A percentile compares a stretch with the other conserved stretches of the same genome.
Conservation (phyloP, 441 rosid species). For the Daphne laureola region DNA sequence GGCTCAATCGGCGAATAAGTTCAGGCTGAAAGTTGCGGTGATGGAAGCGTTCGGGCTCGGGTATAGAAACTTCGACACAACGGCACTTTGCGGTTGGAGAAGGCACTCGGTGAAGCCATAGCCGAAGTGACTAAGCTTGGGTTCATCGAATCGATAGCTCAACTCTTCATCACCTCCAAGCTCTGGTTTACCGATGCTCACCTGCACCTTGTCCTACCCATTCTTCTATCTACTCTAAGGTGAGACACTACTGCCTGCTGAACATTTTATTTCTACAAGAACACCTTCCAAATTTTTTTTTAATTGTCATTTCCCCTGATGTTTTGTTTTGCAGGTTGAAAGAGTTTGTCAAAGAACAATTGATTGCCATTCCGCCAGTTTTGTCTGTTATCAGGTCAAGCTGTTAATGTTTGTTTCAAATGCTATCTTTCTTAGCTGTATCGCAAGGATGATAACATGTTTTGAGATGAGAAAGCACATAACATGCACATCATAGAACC, state of each 20-base stretch:
- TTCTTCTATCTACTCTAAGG: conserved; percentile 22
- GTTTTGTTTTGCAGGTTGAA: conserved; percentile 57
- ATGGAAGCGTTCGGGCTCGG: conserved; percentile 29
- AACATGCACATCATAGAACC: too few relatives aligned
- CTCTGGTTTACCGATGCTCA: conserved; percentile 27
- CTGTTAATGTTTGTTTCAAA: too few relatives aligned
- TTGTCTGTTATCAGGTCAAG: too few relatives aligned
- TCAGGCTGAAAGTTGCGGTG: conserved; percentile 10
- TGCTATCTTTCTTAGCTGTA: too few relatives aligned
- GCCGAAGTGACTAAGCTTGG: conserved; percentile 21
- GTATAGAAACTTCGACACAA: conserved; percentile 31
- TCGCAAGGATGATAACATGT: too few relatives aligned
- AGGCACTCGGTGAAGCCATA: conserved; percentile 23
- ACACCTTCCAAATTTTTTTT: background rate
- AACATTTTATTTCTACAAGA: too few relatives aligned
- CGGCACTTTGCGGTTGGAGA: conserved; percentile 24
- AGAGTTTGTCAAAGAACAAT: conserved; percentile 88
- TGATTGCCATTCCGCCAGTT: conserved; percentile 47
- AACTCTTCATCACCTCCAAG: conserved; percentile 30
- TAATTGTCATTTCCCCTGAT: conserved; percentile 11
- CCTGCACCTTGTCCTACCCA: conserved; percentile 19
- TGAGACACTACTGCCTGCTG: too few relatives aligned
- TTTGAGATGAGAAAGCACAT: too few relatives aligned
- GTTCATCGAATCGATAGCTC: conserved; percentile 17
- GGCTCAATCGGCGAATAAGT: too few relatives aligned